Conservation (phyloP, 495 filamentous ascomycete genomes). For the Massariosphaeria phaeospora region DNA sequence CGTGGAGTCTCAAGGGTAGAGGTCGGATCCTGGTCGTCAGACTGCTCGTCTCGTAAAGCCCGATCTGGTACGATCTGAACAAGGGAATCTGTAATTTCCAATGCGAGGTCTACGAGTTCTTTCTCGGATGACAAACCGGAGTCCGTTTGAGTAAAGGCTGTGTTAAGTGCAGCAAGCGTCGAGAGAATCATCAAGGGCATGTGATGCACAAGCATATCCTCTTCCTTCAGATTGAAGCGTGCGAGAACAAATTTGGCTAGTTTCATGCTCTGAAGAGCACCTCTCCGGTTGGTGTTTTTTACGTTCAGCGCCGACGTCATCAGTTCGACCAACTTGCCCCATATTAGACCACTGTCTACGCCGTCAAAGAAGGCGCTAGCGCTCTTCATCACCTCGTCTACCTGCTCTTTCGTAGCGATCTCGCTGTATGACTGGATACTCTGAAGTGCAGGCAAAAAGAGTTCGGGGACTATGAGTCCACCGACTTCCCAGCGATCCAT, state of each 20-base stretch:
- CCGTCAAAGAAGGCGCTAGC: slow-evolving; percentile 96
- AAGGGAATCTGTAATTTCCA: slow-evolving; percentile 28
- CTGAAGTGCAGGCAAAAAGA: slow-evolving; percentile 81
- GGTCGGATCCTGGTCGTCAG: background rate
- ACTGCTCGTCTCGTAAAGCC: slow-evolving; percentile 13
- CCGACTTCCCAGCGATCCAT: slow-evolving; percentile 99
- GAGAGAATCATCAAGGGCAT: slow-evolving; percentile 69
- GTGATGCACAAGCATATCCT: slow-evolving; percentile 89
- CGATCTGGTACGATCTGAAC: slow-evolving; percentile 27
- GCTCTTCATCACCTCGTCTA: slow-evolving; percentile 83
- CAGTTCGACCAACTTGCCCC: slow-evolving; percentile 67
- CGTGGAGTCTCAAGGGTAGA: background rate
- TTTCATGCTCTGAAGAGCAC: slow-evolving; percentile 56
- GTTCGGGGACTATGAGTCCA: slow-evolving; percentile 73
- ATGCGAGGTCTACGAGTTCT: slow-evolving; percentile 26
- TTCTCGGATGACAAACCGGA: slow-evolving; percentile 22
- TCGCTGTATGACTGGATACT: slow-evolving; percentile 68
- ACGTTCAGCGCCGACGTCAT: slow-evolving; percentile 52
- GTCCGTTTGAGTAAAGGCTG: slow-evolving; percentile 37
- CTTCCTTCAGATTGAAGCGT: slow-evolving; percentile 89
- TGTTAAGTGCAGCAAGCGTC: slow-evolving; percentile 56
- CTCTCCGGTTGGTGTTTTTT: slow-evolving; percentile 38
- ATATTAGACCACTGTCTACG: slow-evolving; percentile 89
- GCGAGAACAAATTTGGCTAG: slow-evolving; percentile 76
- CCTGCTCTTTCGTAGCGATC: slow-evolving; percentile 56